Evolutionary conservation across 176 grass and related monocot genomes (phyloP), one percentile per base, ranked within the genome.

Genomic region (Triticum turgidum): DNA sequence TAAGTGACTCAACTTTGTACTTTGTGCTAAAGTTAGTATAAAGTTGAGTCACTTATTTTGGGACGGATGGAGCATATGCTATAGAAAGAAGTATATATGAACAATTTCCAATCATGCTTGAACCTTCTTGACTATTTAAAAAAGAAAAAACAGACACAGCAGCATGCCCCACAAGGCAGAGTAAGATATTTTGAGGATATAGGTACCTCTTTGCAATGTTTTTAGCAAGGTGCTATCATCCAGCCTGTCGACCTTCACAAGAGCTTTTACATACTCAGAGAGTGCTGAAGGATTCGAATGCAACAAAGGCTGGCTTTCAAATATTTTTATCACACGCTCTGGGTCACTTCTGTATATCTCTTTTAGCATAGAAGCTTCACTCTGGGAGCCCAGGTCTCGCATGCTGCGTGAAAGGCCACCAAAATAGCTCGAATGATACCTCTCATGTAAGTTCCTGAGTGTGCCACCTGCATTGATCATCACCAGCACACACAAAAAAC

Each of bases 191-290:
- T 82, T 39, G 32, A 81, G 15, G 47, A 62, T 54, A 80, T 76
- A 2, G 3, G 15, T 87, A 91, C 97, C 97, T 94, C 92, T 99
- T 90, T 91, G 87, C 80, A 99, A 83, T 90, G 97, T 96, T 88
- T 91, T 94, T 41, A 99, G 90, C 85, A 99, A 86, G 56, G 90
- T 79, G 83, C 94, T 99, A 35, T 96, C 90, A 10, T 99, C 97
- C 87, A 99, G 83, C 63, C 94, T 94, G 85, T 99, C 94, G 73
- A 99, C 94, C 70, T 88, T 94, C 10, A 96, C 97, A 73, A 99
- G 89, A 72, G 97, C 97, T 89, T 99, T 99, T 51, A 99, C 94
- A 83, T 99, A 99, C 84, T 99, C 97, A 18, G 97, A 91, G 78
- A 99, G 77, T 78, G 97, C 94, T 39, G 92, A 82, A 82, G 90